Conservation (phyloP, 345 rosid genomes). For the Arabidopsis arenosa region DNA sequence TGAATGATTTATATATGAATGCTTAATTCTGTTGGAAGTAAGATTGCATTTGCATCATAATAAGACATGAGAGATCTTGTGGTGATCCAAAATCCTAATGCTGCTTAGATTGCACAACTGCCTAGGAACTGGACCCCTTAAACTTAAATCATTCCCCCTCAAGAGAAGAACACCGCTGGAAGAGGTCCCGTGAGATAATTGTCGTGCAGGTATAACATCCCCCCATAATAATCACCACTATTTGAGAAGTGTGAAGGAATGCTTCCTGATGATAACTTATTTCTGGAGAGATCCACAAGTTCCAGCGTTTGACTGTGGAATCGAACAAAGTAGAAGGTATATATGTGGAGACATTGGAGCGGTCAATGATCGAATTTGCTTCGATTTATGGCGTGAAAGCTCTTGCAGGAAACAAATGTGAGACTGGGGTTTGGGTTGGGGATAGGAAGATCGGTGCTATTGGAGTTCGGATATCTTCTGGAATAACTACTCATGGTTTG, state of each 20-base stretch:
- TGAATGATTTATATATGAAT: background rate
- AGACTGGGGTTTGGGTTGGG: constrained; percentile 93
- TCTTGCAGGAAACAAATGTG: constrained; percentile 65
- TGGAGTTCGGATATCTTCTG: constrained; percentile 76
- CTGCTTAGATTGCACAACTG: background rate
- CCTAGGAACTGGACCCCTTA: background rate
- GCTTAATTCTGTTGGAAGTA: constrained; percentile 1
- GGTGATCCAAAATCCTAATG: background rate
- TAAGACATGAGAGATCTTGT: background rate
- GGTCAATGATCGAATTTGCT: constrained; percentile 74
- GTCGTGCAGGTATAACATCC: no score
- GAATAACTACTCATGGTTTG: constrained; percentile 87
- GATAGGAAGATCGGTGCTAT: constrained; percentile 91
- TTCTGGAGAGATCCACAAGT: background rate
- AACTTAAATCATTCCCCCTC: constrained; percentile 1
- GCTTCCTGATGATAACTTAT: constrained; percentile 5
- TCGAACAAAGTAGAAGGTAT: constrained; percentile 3
- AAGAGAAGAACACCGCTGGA: constrained; percentile 3
- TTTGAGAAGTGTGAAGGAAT: constrained; percentile 8
- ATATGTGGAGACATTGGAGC: constrained; percentile 81
- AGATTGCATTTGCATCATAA: background rate
- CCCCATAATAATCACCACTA: background rate
- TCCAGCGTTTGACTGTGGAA: background rate
- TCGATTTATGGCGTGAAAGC: constrained; percentile 78
- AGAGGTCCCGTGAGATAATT: background rate